Base-by-base conservation (phyloP, 768 basidiomycete species). In the Termitomyces sp. region DNA sequence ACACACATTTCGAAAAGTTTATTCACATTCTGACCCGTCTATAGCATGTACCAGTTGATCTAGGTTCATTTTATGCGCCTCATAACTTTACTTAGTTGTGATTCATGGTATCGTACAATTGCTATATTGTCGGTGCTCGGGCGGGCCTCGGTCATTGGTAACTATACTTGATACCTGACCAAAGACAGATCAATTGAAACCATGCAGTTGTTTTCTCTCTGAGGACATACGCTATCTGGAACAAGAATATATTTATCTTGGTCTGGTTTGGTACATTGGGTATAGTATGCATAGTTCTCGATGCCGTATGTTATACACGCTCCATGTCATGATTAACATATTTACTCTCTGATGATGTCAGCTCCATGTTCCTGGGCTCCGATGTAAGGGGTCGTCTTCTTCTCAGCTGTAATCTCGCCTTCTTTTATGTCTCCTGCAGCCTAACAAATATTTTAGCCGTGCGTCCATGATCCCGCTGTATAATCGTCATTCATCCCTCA, bases 201-300 rank as follows among this genome's bases (percentile, higher is more conserved):
- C 2, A 12, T 36, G 32, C 33, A 68, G 67, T 58, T n/a, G 62
- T 63, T 14, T 65, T 63, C 33, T 61, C 40, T 22, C 59, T 51
- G 20, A 57, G 67, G 35, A 65, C 65, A 7, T 66, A 65, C 43
- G 64, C 53, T 24, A 44, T 68, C n/a, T 66, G 58, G 54, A 58
- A 58, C 22, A 54, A 46, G 26, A 63, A 32, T 42, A 45, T 54
- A 6, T 28, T 56, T 13, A 36, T 66, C 20, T 51, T 68, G 22
- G 55, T 22, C 3, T 58, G 53, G 43, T 56, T 68, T 9, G 57
- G 55, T 47, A 16, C 33, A n/a, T 32, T 65, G 10, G 65, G 63
- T 3, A 20, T 63, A 16, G n/a, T 20, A 7, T 61, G 56, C 26
- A 30, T 64, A 14, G 32, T 62, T 22, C 47, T 64, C 16, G 61